phyloP scores from a whole-genome alignment of 352 stramenopile genomes.

The Pythium folliculosum region DNA sequence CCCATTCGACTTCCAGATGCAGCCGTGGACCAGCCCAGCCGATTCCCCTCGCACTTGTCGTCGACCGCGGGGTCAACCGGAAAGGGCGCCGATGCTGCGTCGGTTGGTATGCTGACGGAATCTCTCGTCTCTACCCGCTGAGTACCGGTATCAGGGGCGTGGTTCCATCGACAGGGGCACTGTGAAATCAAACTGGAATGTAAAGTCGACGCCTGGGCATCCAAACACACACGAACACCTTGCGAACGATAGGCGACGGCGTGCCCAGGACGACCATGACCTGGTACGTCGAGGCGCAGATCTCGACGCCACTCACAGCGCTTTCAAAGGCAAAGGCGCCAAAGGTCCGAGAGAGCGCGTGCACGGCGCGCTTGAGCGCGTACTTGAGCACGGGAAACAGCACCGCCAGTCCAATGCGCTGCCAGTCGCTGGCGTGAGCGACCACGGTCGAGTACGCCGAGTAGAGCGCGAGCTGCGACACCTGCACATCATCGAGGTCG shows the following conservation, averaged over 20 bases:
- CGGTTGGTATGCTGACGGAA: too few species aligned
- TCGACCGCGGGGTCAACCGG: too few species aligned
- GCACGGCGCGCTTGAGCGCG: neutral
- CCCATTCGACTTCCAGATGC: too few species aligned
- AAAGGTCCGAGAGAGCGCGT: neutral
- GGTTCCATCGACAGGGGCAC: too few species aligned
- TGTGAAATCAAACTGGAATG: neutral
- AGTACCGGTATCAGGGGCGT: too few species aligned
- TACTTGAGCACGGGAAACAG: neutral
- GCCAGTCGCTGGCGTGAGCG: neutral
- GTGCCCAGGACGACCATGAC: conserved; percentile 24
- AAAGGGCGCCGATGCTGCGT: too few species aligned
- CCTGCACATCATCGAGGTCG: neutral
- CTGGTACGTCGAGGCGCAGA: conserved; percentile 18
- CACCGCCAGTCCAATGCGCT: neutral
- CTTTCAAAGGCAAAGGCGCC: neutral
- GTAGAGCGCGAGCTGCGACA: neutral
- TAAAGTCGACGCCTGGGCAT: neutral
- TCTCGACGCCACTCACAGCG: neutral
- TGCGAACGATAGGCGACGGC: conserved; percentile 6
- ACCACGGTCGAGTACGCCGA: neutral
- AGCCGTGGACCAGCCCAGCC: too few species aligned
- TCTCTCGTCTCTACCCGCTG: too few species aligned
- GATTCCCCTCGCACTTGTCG: too few species aligned
- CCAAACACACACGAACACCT: too few species aligned